Base-by-base conservation (phyloP, 179 eudicot species). In the Silene coronaria region DNA sequence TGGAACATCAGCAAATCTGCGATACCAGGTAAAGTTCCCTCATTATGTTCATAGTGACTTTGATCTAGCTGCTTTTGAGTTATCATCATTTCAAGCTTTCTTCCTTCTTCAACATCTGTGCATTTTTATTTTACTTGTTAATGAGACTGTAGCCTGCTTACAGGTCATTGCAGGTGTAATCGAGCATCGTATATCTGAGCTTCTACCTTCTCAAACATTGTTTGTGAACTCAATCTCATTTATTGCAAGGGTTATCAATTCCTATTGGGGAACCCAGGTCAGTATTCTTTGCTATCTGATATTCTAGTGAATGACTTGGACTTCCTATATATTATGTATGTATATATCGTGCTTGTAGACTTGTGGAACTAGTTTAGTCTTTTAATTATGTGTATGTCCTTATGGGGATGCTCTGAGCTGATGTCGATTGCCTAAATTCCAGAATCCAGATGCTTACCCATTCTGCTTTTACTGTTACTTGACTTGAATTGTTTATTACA, bases 261-360 rank as follows among this genome's bases (percentile, higher is more conserved):
- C 97, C 69, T 92, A 91, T 46, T 94, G 90, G 94, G 96, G 97
- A 82, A 92, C 96, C 62, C 98, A 94, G 98, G 98, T 94, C 45
- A 89, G 88, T 60, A 55, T 60, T 63, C 22, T 38, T n/a, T 38
- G 76, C 7, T 77, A 42, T 28, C 58, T 64, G 65, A 22, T 59
- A 21, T 14, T 42, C 38, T 75, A 64, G 26, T 45, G 21, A 16
- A 42, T 55, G 26, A 30, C 26, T 23, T 6, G 57, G 70, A 57
- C 21, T 19, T 21, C 61, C 0, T 17, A 28, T 34, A 65, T 9
- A 10, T 7, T 16, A 27, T 48, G 65, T 16, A 27, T 48, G 65
- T 6, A 17, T 1, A 9, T 7, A 48, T 23, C 7, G 24, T 34
- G 24, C 19, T 48, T 48, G 28, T 59, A 14, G 19, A 64, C 16